These are phyloP conservation scores for Rhizopogon rudus DNA, from an alignment of 768 basidiomycete genomes.

Conservation along the genomic window DNA sequence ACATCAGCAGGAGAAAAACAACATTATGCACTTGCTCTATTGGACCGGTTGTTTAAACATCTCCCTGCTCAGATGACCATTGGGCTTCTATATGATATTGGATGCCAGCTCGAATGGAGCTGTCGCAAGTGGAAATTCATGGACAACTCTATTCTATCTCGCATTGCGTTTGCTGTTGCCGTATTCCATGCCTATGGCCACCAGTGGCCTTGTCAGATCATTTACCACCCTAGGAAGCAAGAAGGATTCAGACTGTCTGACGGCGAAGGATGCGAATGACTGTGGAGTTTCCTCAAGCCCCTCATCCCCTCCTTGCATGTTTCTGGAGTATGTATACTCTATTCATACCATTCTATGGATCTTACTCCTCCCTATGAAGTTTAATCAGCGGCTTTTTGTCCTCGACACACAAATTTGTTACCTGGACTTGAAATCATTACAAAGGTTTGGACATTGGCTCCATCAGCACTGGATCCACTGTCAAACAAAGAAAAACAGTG, in stretches of 20 bases:
- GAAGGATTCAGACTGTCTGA: slow-evolving; percentile 20
- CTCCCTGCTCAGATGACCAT: slow-evolving; percentile 12
- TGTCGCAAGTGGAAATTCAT: slow-evolving; percentile 7
- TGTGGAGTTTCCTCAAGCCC: slow-evolving; percentile 18
- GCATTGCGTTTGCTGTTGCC: slow-evolving; percentile 23
- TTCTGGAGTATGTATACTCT: slow-evolving; percentile 11
- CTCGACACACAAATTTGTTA: slow-evolving; percentile 22
- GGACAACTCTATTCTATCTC: slow-evolving; percentile 5
- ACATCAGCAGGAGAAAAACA: slow-evolving; percentile 15
- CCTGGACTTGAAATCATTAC: slow-evolving; percentile 7
- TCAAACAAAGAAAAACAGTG: slow-evolving; percentile 4
- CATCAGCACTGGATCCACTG: slow-evolving; percentile 3
- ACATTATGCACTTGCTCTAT: slow-evolving; percentile 16
- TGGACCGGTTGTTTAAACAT: slow-evolving; percentile 13
- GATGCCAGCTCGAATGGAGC: slow-evolving; percentile 18
- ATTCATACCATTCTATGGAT: background rate
- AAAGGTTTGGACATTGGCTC: slow-evolving; percentile 13
- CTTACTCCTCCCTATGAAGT: slow-evolving; percentile 16
- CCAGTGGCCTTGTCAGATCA: slow-evolving; percentile 29
- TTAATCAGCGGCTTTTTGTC: slow-evolving; percentile 20
- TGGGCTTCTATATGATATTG: slow-evolving; percentile 19
- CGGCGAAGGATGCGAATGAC: slow-evolving; percentile 23
- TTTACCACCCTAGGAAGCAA: slow-evolving; percentile 29
- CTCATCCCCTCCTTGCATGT: slow-evolving; percentile 16
- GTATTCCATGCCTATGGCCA: slow-evolving; percentile 33